Conservation (phyloP, 768 basidiomycete genomes). For the Neoboletus subvelutipes region DNA sequence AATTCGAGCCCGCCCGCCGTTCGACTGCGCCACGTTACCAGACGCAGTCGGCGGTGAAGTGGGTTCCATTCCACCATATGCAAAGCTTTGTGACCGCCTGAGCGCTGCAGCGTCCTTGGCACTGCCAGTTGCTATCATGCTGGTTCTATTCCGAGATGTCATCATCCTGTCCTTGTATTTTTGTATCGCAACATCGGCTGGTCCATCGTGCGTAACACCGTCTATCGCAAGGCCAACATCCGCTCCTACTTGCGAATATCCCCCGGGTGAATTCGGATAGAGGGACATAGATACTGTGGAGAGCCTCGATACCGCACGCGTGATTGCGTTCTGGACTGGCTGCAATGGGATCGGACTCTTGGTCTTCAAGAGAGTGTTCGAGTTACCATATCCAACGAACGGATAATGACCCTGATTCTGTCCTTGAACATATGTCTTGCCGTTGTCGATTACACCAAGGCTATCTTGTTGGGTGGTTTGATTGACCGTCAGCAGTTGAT, state of each 20-base stretch:
- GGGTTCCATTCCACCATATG: constrained; percentile 57
- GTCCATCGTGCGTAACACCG: constrained; percentile 42
- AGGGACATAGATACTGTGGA: constrained; percentile 46
- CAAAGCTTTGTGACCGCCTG: constrained; percentile 37
- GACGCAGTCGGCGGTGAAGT: constrained; percentile 39
- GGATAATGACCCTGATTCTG: constrained; percentile 17
- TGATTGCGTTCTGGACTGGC: constrained; percentile 41
- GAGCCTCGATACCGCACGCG: constrained; percentile 40
- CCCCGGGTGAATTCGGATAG: constrained; percentile 45
- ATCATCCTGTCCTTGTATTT: constrained; percentile 38
- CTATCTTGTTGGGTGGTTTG: constrained; percentile 10
- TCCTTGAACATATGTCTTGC: constrained; percentile 15
- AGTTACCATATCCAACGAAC: constrained; percentile 28
- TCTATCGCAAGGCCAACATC: constrained; percentile 39
- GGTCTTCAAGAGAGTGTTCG: constrained; percentile 21
- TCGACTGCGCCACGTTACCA: constrained; percentile 25
- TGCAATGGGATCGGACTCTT: constrained; percentile 35
- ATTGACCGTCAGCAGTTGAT: constrained; percentile 9
- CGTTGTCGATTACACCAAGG: constrained; percentile 1
- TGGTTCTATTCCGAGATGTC: constrained; percentile 20
- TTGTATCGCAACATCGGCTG: constrained; percentile 31
- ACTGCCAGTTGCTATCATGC: constrained; percentile 19
- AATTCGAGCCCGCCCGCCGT: constrained; percentile 61
- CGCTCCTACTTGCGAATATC: constrained; percentile 20
- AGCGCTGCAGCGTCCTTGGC: constrained; percentile 22